A percentile compares a stretch with the other conserved stretches of the same genome.
Evolutionary conservation across 1,139 yeast species (phyloP).

Genomic region (Taphrina pruni): DNA sequence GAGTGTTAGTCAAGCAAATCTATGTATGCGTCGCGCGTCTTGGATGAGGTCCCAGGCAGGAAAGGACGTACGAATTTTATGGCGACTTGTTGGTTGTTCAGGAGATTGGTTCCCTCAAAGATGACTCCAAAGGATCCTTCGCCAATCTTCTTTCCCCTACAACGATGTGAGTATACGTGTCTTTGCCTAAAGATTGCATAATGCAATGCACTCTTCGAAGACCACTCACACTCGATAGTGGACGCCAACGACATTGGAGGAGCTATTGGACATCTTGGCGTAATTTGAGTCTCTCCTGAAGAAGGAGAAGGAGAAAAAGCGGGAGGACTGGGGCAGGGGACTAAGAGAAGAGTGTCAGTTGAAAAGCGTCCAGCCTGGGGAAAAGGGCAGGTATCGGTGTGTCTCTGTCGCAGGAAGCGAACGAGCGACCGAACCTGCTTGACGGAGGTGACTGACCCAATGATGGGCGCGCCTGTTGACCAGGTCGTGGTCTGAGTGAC

Average conservation of each 20-base stretch:
- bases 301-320: constrained; percentile 36
- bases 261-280: constrained; percentile 39
- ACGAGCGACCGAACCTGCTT: background rate
- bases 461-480: constrained; percentile 31
- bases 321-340: constrained; percentile 27
- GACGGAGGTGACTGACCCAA: constrained; percentile 15
- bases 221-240: constrained; percentile 72
- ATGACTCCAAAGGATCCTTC: constrained; percentile 98
- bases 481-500: constrained; percentile 13
- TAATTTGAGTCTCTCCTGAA: constrained; percentile 16
- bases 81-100: constrained; percentile 79
- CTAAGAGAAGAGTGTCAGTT: constrained; percentile 17
- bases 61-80: constrained; percentile 57
- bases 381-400: background rate
- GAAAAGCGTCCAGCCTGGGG: no score
- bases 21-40: no score
- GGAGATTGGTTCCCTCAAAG: constrained; percentile 88
- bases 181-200: background rate
- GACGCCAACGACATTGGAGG: constrained; percentile 62
- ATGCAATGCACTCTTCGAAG: background rate
- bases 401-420: constrained; percentile 2
- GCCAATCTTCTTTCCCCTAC: constrained; percentile 85
- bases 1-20: background rate
- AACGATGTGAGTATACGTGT: background rate
- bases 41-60: background rate